Conservation (phyloP, 2,329 filamentous ascomycete genomes). For the Colletotrichum sp. region DNA sequence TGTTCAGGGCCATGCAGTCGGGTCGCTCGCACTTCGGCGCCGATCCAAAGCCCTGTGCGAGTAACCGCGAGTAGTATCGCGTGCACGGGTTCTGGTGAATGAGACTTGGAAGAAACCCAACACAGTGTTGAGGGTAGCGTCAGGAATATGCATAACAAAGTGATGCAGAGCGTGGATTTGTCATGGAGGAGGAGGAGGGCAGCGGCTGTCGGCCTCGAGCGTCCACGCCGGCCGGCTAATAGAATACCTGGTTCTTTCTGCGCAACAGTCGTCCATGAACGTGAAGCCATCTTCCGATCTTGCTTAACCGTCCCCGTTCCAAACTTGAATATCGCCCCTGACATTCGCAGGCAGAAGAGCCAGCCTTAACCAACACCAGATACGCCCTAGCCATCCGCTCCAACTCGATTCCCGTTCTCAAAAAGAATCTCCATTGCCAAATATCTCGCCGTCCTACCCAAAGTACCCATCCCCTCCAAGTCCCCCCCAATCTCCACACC, state of each 20-base stretch:
- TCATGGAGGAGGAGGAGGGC: not conserved
- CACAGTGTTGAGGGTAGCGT: not conserved
- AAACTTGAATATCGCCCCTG: not conserved
- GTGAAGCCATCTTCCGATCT: not conserved
- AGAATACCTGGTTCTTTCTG: constrained; percentile 13
- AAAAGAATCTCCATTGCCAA: not conserved
- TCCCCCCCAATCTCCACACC: not conserved
- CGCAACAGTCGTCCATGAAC: not conserved
- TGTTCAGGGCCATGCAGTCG: constrained; percentile 5
- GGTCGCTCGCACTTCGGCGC: not conserved
- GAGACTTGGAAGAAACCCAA: not conserved
- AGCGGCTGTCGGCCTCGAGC: not conserved
- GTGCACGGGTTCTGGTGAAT: not conserved
- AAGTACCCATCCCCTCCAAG: not conserved
- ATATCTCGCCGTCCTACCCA: not conserved
- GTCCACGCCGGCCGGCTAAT: not conserved
- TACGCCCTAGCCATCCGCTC: not conserved
- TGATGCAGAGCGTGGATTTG: not conserved
- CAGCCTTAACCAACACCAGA: not conserved
- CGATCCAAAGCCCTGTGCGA: not conserved
- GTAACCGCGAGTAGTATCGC: not conserved
- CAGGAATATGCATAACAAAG: not conserved
- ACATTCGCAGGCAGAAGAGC: not conserved
- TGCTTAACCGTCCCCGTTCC: not conserved
- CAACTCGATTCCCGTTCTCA: not conserved